These are phyloP conservation scores for Quercus ilex DNA, from an alignment of 306 rosid species.

Conservation along the genomic window DNA sequence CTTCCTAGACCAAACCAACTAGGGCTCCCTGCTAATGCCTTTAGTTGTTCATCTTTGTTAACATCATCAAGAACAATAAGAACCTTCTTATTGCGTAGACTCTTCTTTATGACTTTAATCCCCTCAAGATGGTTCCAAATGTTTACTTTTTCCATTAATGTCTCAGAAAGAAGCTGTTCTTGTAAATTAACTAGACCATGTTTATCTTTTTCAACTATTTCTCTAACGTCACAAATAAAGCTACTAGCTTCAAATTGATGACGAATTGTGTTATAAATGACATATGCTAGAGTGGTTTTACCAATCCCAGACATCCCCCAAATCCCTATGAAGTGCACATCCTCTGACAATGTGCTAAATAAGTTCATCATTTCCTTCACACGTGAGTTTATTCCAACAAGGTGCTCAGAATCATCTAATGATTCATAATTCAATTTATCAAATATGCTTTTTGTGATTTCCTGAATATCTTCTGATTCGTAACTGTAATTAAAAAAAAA, in stretches of 20 bases:
- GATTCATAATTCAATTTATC: no score
- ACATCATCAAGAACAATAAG: not conserved
- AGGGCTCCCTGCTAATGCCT: not conserved
- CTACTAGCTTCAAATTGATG: not conserved
- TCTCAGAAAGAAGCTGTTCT: not conserved
- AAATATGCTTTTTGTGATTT: no score
- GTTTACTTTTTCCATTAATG: not conserved
- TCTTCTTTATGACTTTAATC: not conserved
- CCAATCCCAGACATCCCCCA: conserved; percentile 20
- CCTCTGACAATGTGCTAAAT: not conserved
- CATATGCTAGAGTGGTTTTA: conserved; percentile 5
- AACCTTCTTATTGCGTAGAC: not conserved
- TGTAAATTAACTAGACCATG: not conserved
- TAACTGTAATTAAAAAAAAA: no score
- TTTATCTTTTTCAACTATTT: not conserved
- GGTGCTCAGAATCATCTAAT: no score
- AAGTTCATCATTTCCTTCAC: not conserved
- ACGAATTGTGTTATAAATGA: not conserved
- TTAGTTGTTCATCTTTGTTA: not conserved
- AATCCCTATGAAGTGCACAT: conserved; percentile 17
- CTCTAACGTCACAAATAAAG: conserved; percentile 7
- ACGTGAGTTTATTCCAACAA: not conserved
- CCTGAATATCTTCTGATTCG: no score
- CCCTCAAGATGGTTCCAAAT: not conserved
- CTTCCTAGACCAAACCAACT: not conserved